A percentile compares a stretch with the other conserved stretches of the same genome.
Evolutionary conservation across 352 stramenopile genomes (phyloP).

Genomic region (Nothophytophthora sp.): DNA sequence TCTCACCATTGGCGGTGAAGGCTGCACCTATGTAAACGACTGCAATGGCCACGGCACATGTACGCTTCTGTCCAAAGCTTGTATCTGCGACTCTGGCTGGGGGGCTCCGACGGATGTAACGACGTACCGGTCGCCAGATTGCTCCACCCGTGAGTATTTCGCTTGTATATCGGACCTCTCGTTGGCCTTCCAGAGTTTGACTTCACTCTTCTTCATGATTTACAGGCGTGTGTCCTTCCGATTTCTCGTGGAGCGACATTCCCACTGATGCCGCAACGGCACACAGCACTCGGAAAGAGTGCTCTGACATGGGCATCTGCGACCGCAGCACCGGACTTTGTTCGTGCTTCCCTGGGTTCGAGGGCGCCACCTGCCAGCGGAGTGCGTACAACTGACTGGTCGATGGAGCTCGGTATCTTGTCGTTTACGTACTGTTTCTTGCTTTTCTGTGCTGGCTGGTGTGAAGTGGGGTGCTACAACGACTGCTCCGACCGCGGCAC

Average conservation of each 20-base stretch:
- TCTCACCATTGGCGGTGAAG: slow-evolving; percentile 51
- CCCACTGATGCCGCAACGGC: slow-evolving; percentile 33
- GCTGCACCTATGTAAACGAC: slow-evolving; percentile 69
- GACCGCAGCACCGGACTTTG: slow-evolving; percentile 73
- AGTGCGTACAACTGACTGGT: slow-evolving; percentile 28
- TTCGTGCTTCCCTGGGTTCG: slow-evolving; percentile 82
- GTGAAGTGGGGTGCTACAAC: slow-evolving; percentile 56
- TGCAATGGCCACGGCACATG: slow-evolving; percentile 86
- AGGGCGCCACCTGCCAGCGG: slow-evolving; percentile 78
- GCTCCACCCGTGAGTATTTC: slow-evolving; percentile 60
- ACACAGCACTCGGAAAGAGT: slow-evolving; percentile 70
- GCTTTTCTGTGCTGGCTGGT: no score
- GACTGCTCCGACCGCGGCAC: slow-evolving; percentile 73
- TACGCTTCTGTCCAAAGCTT: slow-evolving; percentile 62
- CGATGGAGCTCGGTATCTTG: neutral
- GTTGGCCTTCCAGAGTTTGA: neutral
- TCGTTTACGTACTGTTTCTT: slow-evolving; percentile 1
- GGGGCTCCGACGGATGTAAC: slow-evolving; percentile 66
- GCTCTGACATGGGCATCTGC: slow-evolving; percentile 87
- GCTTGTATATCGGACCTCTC: no score
- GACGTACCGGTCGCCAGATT: slow-evolving; percentile 78
- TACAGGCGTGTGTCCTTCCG: slow-evolving; percentile 55
- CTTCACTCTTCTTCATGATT: slow-evolving; percentile 2
- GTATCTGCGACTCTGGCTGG: slow-evolving; percentile 67
- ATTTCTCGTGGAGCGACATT: slow-evolving; percentile 57